Conservation (phyloP, 192 early-diverging fungal species). For the Backusella parvicylindrica region DNA sequence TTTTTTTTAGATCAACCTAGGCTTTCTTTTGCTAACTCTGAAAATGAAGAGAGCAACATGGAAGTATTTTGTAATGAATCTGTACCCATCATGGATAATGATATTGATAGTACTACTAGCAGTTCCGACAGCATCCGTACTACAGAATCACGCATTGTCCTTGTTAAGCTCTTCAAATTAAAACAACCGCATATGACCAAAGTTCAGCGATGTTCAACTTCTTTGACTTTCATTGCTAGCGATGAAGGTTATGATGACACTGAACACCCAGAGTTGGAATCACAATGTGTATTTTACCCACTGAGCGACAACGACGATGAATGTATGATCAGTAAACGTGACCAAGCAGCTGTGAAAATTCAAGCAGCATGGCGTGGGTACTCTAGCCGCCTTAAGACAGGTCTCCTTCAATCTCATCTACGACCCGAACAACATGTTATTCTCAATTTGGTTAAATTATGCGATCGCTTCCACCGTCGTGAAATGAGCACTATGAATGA, state of each 20-base stretch:
- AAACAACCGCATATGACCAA: background rate
- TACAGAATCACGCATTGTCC: background rate
- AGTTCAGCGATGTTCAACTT: background rate
- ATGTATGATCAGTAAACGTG: background rate
- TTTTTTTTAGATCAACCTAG: background rate
- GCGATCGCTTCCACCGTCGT: background rate
- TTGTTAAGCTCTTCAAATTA: background rate
- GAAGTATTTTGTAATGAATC: slow-evolving; percentile 12
- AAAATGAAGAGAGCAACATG: slow-evolving; percentile 10
- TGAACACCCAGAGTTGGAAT: slow-evolving; percentile 16
- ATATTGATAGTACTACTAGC: background rate
- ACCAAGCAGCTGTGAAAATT: slow-evolving; percentile 17
- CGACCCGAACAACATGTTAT: background rate
- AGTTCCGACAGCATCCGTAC: background rate
- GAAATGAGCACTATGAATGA: background rate
- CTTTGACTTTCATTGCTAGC: background rate
- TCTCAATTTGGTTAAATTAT: background rate
- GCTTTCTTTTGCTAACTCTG: background rate
- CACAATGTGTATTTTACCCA: slow-evolving; percentile 18
- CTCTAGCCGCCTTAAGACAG: background rate
- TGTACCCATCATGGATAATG: background rate
- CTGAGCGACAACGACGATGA: background rate
- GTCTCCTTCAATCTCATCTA: background rate
- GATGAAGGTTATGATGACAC: slow-evolving; percentile 23
- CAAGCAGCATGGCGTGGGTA: slow-evolving; percentile 21